These are phyloP conservation scores for Ceratocystis harringtonii DNA, from an alignment of 2,329 filamentous ascomycete species.

Conservation along the genomic window DNA sequence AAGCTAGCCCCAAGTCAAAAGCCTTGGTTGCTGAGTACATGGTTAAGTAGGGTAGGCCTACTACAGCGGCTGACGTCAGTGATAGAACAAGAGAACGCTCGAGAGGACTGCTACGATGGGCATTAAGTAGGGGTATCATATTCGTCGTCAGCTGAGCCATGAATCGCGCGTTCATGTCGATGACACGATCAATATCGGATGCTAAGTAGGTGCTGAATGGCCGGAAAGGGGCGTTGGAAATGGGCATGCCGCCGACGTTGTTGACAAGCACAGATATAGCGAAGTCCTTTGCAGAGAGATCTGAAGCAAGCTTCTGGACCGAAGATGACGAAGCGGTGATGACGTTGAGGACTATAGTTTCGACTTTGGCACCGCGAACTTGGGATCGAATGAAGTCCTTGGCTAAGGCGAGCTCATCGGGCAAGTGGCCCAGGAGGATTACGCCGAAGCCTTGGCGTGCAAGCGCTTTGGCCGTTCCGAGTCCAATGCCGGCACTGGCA, in stretches of 20 bases:
- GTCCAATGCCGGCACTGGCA: slow-evolving; percentile 25
- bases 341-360: background rate
- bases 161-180: slow-evolving; percentile 25
- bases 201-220: slow-evolving; percentile 21
- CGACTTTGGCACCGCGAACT: background rate
- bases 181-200: slow-evolving; percentile 23
- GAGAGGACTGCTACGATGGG: background rate
- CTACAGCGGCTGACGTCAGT: slow-evolving; percentile 20
- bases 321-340: background rate
- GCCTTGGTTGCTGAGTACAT: slow-evolving; percentile 24
- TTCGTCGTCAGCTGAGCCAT: slow-evolving; percentile 25
- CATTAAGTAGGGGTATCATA: slow-evolving; percentile 21
- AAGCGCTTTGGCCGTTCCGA: slow-evolving; percentile 24
- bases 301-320: background rate
- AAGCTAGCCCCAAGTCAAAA: slow-evolving; percentile 23
- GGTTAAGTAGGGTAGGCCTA: slow-evolving; percentile 23
- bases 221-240: slow-evolving; percentile 22
- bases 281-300: slow-evolving; percentile 22
- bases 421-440: slow-evolving; percentile 20
- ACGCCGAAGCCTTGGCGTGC: slow-evolving; percentile 25
- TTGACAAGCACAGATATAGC: slow-evolving; percentile 25
- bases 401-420: slow-evolving; percentile 1
- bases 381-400: background rate
- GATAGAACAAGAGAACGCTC: slow-evolving; percentile 20
- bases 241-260: slow-evolving; percentile 24